Evolutionary conservation across 352 stramenopile species (phyloP).

Genomic region (Phytopythium mirpurense): DNA sequence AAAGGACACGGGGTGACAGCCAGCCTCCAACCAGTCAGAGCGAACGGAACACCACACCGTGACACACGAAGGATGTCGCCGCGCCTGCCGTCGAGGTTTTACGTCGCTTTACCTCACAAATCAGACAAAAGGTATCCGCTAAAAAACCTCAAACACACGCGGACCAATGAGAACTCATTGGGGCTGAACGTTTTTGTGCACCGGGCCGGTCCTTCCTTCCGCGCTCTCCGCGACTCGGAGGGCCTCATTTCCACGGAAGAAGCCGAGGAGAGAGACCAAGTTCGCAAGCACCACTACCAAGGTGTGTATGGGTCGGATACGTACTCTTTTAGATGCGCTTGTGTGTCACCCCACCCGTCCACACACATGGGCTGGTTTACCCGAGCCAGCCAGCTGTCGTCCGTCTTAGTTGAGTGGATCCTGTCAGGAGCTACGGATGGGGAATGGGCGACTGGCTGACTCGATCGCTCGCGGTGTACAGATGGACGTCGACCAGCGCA

Average conservation of each 20-base stretch:
- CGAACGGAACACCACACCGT: background rate
- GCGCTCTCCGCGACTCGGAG: background rate
- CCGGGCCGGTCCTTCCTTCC: background rate
- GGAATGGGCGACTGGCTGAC: too few species aligned
- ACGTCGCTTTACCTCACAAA: too few species aligned
- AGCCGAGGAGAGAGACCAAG: conserved; percentile 25
- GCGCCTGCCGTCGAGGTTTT: conserved; percentile 16
- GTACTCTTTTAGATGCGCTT: too few species aligned
- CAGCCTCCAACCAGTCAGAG: too few species aligned
- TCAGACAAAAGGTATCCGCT: too few species aligned
- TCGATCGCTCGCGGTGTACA: background rate
- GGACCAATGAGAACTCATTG: conserved; percentile 30
- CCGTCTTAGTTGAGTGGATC: conserved; percentile 2
- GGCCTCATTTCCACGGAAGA: conserved; percentile 40
- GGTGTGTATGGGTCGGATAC: background rate
- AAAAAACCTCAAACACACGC: conserved; percentile 25
- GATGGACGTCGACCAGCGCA: conserved; percentile 54
- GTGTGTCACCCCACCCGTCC: too few species aligned
- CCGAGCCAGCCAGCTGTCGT: background rate
- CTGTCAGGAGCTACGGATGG: too few species aligned
- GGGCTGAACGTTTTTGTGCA: conserved; percentile 9
- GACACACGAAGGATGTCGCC: conserved; percentile 23
- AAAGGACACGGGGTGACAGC: too few species aligned
- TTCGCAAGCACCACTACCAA: background rate
- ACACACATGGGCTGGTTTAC: background rate